Evolutionary conservation across 163 green algal species (phyloP), one percentile per base, ranked within the genome.

Genomic region (Volvox carteri): DNA sequence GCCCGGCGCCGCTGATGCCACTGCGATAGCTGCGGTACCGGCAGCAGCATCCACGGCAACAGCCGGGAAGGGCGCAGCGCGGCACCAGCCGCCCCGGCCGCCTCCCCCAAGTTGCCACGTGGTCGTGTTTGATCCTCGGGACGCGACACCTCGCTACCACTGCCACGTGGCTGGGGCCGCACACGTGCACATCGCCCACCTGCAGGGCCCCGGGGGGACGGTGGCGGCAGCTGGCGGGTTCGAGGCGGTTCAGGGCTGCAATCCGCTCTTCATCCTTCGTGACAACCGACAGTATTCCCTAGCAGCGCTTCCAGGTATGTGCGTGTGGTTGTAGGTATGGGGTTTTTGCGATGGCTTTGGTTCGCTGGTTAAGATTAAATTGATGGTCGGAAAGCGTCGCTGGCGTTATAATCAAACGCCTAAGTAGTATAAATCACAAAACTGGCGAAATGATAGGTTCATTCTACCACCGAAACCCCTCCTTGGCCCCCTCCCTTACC

Each of bases 261-360:
- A 72, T 44, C 92, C 93, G 8, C 77, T 96, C 78, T 79, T 96
- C 46, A 80, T 96, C n/a, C 33, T 96, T n/a, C 91, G 90, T 8
- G 75, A 93, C 16, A 89, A 93, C 76, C 86, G 95, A 21, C 65
- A 91, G 46, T 97, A 93, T 52, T 76, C 84, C 0, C 35, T 93
- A 16, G 56, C 89, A 5, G 41, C 46, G 14, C 33, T 62, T 18
- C 62, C 74, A 62, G 70, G 84, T 75, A 41, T 11, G 46, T 67
- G n/a, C n/a, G n/a, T n/a, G n/a, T n/a, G n/a, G n/a, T n/a, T n/a
- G n/a, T n/a, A n/a, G n/a, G n/a, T n/a, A n/a, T n/a, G n/a, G n/a
- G n/a, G n/a, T n/a, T n/a, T n/a, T n/a, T n/a, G n/a, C n/a, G n/a
- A n/a, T n/a, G n/a, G n/a, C n/a, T n/a, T n/a, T n/a, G n/a, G n/a